These are phyloP conservation scores for Paramecium biaurelia DNA, from an alignment of 73 alveolate genomes.

Conservation along the genomic window DNA sequence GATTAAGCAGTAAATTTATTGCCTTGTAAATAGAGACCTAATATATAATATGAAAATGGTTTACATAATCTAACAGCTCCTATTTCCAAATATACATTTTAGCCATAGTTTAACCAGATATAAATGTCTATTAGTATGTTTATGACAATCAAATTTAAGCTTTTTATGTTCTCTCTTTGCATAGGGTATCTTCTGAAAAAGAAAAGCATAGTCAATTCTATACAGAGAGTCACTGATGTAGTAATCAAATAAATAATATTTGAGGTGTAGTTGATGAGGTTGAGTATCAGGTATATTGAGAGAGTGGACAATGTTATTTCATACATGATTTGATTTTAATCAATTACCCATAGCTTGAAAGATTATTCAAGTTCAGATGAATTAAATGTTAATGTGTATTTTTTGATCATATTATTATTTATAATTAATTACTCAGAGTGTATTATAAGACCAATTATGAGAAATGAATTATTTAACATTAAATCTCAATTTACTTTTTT, in stretches of 20 bases:
- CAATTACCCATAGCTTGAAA: background rate
- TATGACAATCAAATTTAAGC: background rate
- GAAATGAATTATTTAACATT: background rate
- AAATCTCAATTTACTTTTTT: background rate
- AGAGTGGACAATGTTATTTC: background rate
- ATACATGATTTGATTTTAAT: background rate
- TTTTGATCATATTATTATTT: background rate
- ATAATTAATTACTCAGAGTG: background rate
- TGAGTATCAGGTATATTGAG: background rate
- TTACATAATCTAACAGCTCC: background rate
- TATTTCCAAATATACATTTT: background rate
- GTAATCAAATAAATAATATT: background rate
- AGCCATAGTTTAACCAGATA: background rate
- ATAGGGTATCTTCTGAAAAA: background rate
- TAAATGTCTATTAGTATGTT: background rate
- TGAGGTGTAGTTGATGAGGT: background rate
- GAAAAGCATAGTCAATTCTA: background rate
- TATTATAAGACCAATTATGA: background rate
- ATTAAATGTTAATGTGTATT: slow-evolving; percentile 16
- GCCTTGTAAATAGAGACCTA: slow-evolving; percentile 1
- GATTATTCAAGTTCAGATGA: slow-evolving; percentile 29
- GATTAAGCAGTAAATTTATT: background rate
- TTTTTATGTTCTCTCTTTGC: background rate
- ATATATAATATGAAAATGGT: background rate
- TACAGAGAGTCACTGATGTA: background rate